phyloP scores from a whole-genome alignment of 768 basidiomycete genomes.

The Dictyophora rubrovolvata region DNA sequence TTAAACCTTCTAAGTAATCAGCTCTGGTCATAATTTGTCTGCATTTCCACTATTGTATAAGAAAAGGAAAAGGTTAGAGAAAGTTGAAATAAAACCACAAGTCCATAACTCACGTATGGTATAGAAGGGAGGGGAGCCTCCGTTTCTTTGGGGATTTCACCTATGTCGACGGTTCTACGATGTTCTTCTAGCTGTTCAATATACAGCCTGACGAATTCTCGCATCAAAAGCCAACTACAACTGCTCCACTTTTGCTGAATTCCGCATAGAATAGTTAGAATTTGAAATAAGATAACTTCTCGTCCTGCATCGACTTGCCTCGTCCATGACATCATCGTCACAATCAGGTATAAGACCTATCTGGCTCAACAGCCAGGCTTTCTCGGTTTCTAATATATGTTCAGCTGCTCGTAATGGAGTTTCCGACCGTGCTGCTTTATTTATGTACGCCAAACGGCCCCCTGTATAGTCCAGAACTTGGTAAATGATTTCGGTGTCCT shows the following conservation, averaged over 20 bases:
- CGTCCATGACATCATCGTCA: slow-evolving; percentile 86
- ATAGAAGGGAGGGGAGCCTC: slow-evolving; percentile 52
- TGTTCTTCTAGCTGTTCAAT: slow-evolving; percentile 37
- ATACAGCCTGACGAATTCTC: slow-evolving; percentile 58
- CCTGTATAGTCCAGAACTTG: slow-evolving; percentile 57
- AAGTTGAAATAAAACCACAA: slow-evolving; percentile 9
- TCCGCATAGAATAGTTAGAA: neutral
- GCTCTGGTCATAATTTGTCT: slow-evolving; percentile 76
- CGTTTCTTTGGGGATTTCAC: slow-evolving; percentile 24
- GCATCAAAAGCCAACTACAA: slow-evolving; percentile 71
- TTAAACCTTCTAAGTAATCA: slow-evolving; percentile 66
- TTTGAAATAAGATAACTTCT: neutral
- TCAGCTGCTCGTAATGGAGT: slow-evolving; percentile 59
- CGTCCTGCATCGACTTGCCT: slow-evolving; percentile 36
- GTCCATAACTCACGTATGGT: slow-evolving; percentile 38
- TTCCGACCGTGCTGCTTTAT: slow-evolving; percentile 47
- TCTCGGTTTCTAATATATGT: slow-evolving; percentile 59
- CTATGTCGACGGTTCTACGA: slow-evolving; percentile 29
- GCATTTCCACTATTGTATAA: slow-evolving; percentile 45
- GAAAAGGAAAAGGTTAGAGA: neutral
- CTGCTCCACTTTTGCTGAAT: slow-evolving; percentile 69
- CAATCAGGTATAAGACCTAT: slow-evolving; percentile 74
- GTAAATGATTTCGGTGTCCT: slow-evolving; percentile 28
- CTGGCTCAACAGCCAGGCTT: slow-evolving; percentile 69
- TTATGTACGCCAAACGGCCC: slow-evolving; percentile 71